Percentiles rank a stretch among this genome's conserved stretches.
Evolutionary conservation across 331 rosid genomes (phyloP).

Genomic region (Rhamnella rubrinervis): DNA sequence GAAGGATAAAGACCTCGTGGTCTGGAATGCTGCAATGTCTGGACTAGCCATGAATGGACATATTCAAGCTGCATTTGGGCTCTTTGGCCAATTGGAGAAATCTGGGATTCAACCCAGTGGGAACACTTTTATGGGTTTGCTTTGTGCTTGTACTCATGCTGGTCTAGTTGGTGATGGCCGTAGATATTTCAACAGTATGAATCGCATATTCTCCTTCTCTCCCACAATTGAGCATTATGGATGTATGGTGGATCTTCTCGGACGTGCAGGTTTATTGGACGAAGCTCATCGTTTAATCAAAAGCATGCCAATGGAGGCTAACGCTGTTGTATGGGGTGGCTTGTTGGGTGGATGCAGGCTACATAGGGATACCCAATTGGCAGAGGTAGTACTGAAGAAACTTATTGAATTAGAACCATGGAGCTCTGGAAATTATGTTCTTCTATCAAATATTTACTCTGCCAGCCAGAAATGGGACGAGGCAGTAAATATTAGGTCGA

Average conservation of each 20-base stretch:
- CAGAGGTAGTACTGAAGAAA: slow-evolving; percentile 19
- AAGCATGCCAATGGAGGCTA: slow-evolving; percentile 29
- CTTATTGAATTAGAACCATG: slow-evolving; percentile 29
- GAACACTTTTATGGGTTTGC: slow-evolving; percentile 27
- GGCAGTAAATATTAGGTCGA: slow-evolving; percentile 21
- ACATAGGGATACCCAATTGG: slow-evolving; percentile 26
- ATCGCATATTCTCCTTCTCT: slow-evolving; percentile 16
- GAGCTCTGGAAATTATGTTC: slow-evolving; percentile 31
- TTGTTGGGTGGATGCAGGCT: slow-evolving; percentile 33
- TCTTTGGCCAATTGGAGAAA: slow-evolving; percentile 24
- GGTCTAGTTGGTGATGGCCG: slow-evolving; percentile 28
- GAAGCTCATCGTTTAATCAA: slow-evolving; percentile 21
- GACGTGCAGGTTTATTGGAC: slow-evolving; percentile 24
- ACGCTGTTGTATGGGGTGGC: slow-evolving; percentile 25
- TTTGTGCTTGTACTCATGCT: slow-evolving; percentile 31
- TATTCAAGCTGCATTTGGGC: slow-evolving; percentile 19
- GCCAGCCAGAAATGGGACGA: slow-evolving; percentile 27
- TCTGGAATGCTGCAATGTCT: slow-evolving; percentile 26
- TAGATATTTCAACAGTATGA: slow-evolving; percentile 18
- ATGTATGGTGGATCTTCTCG: slow-evolving; percentile 34
- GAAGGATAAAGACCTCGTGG: slow-evolving; percentile 24
- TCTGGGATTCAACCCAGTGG: slow-evolving; percentile 18
- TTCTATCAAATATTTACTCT: slow-evolving; percentile 32
- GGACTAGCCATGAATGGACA: slow-evolving; percentile 29
- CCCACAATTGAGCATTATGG: slow-evolving; percentile 33